These are phyloP conservation scores for Termitomyces sp. DNA, from an alignment of 768 basidiomycete species.

Conservation along the genomic window DNA sequence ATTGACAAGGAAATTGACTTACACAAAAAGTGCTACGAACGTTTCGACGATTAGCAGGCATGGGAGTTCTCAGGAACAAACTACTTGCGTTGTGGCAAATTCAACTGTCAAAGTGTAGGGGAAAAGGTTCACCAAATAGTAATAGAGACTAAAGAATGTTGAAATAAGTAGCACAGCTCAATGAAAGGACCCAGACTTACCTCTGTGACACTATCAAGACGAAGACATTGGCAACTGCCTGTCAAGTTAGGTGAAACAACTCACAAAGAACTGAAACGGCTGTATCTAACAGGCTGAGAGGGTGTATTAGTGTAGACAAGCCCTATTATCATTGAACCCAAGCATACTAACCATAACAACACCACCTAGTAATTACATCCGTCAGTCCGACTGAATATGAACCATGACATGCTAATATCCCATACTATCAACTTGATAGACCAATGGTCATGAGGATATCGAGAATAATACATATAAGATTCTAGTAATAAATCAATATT, in stretches of 20 bases:
- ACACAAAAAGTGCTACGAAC: slow-evolving; percentile 11
- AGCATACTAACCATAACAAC: slow-evolving; percentile 2
- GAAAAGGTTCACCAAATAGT: slow-evolving; percentile 15
- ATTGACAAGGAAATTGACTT: background rate
- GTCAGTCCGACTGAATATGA: background rate
- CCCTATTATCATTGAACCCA: background rate
- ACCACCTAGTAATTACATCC: background rate
- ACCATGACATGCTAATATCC: no score
- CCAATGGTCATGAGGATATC: slow-evolving; percentile 13
- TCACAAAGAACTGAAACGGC: slow-evolving; percentile 9
- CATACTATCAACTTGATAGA: slow-evolving; percentile 7
- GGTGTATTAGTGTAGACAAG: background rate
- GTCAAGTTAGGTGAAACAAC: background rate
- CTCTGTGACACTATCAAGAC: slow-evolving; percentile 10
- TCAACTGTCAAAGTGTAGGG: slow-evolving; percentile 13
- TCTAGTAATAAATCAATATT: slow-evolving; percentile 1
- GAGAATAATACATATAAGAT: slow-evolving; percentile 15
- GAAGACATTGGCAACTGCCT: background rate
- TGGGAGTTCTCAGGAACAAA: background rate
- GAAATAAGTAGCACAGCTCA: background rate
- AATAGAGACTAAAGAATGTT: slow-evolving; percentile 6
- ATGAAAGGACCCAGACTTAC: background rate
- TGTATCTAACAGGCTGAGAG: slow-evolving; percentile 9
- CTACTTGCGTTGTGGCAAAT: slow-evolving; percentile 11
- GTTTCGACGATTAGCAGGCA: background rate